These are phyloP conservation scores for Candida pseudoglaebosa DNA, from an alignment of 805 yeast species.

Conservation along the genomic window DNA sequence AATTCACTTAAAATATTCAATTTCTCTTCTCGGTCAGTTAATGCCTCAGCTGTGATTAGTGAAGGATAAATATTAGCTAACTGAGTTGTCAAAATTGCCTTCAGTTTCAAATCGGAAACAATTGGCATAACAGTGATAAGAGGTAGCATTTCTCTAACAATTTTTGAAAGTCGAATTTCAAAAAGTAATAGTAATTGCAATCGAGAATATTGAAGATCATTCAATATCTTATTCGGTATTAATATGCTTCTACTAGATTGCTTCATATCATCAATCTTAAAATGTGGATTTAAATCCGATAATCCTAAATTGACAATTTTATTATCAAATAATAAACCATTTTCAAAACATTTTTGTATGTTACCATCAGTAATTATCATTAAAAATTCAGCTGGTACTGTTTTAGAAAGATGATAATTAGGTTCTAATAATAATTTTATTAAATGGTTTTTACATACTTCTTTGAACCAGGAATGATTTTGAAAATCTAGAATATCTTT, in stretches of 20 bases:
- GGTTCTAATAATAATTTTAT: constrained; percentile 43
- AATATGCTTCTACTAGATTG: constrained; percentile 14
- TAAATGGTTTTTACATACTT: constrained; percentile 20
- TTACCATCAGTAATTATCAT: constrained; percentile 15
- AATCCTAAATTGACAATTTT: constrained; percentile 21
- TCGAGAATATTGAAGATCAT: constrained; percentile 38
- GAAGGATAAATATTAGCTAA: constrained; percentile 53
- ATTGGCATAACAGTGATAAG: constrained; percentile 52
- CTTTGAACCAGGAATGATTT: constrained; percentile 20
- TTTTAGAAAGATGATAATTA: constrained; percentile 27
- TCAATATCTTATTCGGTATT: constrained; percentile 12
- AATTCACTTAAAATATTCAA: constrained; percentile 30
- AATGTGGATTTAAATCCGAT: constrained; percentile 12
- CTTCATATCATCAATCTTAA: constrained; percentile 12
- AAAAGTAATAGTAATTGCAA: constrained; percentile 56
- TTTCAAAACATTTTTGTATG: constrained; percentile 23
- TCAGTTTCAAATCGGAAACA: constrained; percentile 46
- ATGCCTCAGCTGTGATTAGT: constrained; percentile 44
- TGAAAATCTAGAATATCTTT: constrained; percentile 28
- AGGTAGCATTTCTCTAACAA: constrained; percentile 45
- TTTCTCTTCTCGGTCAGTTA: constrained; percentile 48
- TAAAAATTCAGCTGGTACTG: constrained; percentile 21
- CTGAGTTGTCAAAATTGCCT: constrained; percentile 49
- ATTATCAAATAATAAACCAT: constrained; percentile 29
- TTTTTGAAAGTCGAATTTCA: constrained; percentile 57